Percentiles rank a stretch among this genome's conserved stretches.
phyloP scores from a whole-genome alignment of 2,329 filamentous ascomycete genomes.

The Kalmusia sp. region DNA sequence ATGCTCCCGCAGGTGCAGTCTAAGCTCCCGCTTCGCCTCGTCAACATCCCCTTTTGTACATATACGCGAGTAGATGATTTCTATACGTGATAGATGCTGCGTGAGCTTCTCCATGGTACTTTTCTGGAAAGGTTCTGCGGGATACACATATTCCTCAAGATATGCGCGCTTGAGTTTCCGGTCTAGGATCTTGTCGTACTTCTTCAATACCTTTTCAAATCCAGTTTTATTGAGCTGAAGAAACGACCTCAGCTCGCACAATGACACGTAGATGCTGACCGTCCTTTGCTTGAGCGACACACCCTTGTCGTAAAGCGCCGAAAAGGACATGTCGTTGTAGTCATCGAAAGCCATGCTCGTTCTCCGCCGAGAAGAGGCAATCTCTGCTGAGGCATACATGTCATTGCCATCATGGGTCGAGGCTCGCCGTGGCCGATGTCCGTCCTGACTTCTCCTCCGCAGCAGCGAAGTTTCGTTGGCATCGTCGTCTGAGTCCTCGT shows the following conservation, averaged over 20 bases:
- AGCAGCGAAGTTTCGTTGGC: constrained; percentile 57
- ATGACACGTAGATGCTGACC: constrained; percentile 84
- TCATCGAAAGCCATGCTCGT: constrained; percentile 76
- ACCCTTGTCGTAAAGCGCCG: constrained; percentile 71
- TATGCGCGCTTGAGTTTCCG: constrained; percentile 80
- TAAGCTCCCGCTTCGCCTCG: constrained; percentile 81
- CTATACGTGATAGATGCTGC: constrained; percentile 75
- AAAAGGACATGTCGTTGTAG: constrained; percentile 77
- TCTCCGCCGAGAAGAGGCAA: constrained; percentile 64
- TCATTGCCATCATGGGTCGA: constrained; percentile 55
- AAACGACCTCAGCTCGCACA: constrained; percentile 96
- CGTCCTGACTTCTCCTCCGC: constrained; percentile 48
- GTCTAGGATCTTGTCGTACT: constrained; percentile 96
- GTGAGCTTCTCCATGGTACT: constrained; percentile 75
- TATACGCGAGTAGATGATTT: constrained; percentile 79
- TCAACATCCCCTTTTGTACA: constrained; percentile 81
- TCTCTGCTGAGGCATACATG: constrained; percentile 68
- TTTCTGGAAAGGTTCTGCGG: constrained; percentile 81
- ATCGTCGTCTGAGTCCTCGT: constrained; percentile 65
- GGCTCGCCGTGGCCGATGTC: constrained; percentile 27
- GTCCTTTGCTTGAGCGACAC: constrained; percentile 94
- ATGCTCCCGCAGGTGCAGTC: constrained; percentile 91
- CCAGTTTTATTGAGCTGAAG: constrained; percentile 96
- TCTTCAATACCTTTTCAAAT: constrained; percentile 95
- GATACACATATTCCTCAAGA: constrained; percentile 74